phyloP scores from a whole-genome alignment of 2,329 filamentous ascomycete genomes.

The Fusarium secorum region DNA sequence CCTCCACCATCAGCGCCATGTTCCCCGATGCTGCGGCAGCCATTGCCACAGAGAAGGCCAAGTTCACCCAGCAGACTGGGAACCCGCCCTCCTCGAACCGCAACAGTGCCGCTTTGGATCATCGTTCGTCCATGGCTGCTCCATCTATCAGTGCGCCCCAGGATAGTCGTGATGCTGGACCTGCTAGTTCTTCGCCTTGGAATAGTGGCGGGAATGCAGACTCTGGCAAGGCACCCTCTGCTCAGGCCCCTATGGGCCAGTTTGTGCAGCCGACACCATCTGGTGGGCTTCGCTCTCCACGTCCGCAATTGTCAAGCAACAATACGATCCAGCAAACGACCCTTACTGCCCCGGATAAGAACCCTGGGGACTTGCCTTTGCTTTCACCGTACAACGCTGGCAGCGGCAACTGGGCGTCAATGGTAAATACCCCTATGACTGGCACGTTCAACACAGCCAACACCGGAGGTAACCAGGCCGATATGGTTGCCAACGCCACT shows the following conservation, averaged over 20 bases:
- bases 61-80: constrained; percentile 94
- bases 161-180: constrained; percentile 44
- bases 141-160: constrained; percentile 74
- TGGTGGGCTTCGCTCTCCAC: constrained; percentile 79
- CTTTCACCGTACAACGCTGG: constrained; percentile 83
- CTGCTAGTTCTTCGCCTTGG: constrained; percentile 74
- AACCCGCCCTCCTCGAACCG: constrained; percentile 89
- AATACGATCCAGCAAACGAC: constrained; percentile 84
- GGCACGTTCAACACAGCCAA: constrained; percentile 74
- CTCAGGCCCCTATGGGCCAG: constrained; percentile 89
- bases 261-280: constrained; percentile 85
- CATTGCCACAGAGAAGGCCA: constrained; percentile 98
- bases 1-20: constrained; percentile 96
- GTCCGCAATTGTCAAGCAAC: constrained; percentile 72
- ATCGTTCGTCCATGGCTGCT: constrained; percentile 76
- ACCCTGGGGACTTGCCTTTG: constrained; percentile 75
- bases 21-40: constrained; percentile 97
- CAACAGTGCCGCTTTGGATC: constrained; percentile 83
- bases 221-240: constrained; percentile 74
- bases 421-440: constrained; percentile 97
- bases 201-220: constrained; percentile 61
- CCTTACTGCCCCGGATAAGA: constrained; percentile 73
- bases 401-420: constrained; percentile 96
- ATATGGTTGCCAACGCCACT: constrained; percentile 98
- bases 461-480: constrained; percentile 74